Percentiles rank a stretch among this genome's conserved stretches.
These are phyloP conservation scores for Schizophyllum amplum DNA, from an alignment of 1,284 basidiomycete genomes.

Conservation along the genomic window DNA sequence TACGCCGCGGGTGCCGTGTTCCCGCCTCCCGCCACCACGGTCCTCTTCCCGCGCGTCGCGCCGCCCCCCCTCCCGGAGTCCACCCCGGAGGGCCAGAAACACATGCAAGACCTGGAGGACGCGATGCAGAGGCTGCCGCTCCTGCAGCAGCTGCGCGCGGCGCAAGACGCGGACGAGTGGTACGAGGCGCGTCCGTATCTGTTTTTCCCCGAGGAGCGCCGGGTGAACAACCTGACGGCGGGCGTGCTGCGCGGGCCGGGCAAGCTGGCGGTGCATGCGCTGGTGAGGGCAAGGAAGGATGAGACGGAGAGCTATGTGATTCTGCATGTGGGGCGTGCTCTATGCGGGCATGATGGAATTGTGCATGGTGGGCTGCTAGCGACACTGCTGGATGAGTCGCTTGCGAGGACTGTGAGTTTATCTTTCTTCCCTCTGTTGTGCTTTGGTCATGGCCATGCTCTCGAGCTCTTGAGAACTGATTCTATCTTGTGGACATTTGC, in stretches of 20 bases:
- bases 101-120: constrained; percentile 58
- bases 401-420: constrained; percentile 71
- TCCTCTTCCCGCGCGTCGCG: constrained; percentile 66
- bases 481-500: neutral
- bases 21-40: constrained; percentile 28
- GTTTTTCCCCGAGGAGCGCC: constrained; percentile 57
- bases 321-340: constrained; percentile 74
- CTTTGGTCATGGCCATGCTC: neutral
- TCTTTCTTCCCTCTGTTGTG: no score
- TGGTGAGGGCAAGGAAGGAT: constrained; percentile 70
- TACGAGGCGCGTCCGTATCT: constrained; percentile 76
- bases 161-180: constrained; percentile 50
- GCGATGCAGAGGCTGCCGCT: constrained; percentile 59
- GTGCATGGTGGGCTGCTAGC: constrained; percentile 90
- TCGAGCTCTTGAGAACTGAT: neutral
- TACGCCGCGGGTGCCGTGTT: constrained; percentile 32
- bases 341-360: constrained; percentile 93
- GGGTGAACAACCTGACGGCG: constrained; percentile 76
- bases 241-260: constrained; percentile 83
- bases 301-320: constrained; percentile 66
- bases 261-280: constrained; percentile 69
- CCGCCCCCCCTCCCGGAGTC: constrained; percentile 57
- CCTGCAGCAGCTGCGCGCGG: constrained; percentile 43
- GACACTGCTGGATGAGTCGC: constrained; percentile 82
- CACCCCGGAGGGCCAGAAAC: constrained; percentile 50